Conservation (phyloP, 108 stramenopile species). For the Nitzschia putrida region DNA sequence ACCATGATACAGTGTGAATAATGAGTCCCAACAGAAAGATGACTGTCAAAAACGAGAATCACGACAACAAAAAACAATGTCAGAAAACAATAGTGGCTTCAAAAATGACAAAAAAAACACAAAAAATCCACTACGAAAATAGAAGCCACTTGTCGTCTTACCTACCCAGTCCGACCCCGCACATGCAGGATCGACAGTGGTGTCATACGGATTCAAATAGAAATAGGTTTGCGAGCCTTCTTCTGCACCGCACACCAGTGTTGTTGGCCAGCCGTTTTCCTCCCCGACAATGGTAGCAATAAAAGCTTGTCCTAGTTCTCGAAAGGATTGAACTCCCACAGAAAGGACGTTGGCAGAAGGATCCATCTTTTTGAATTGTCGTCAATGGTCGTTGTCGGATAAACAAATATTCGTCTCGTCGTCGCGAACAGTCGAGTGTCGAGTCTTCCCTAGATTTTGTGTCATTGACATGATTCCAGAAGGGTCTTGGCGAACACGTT, state of each 20-base stretch:
- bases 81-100: too few relatives aligned
- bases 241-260: constrained; percentile 5
- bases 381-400: too few relatives aligned
- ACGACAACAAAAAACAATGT: neutral
- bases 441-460: too few relatives aligned
- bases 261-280: neutral
- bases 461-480: too few relatives aligned
- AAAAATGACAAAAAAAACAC: too few relatives aligned
- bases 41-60: too few relatives aligned
- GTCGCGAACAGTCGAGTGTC: too few relatives aligned
- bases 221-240: constrained; percentile 5
- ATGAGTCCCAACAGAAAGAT: constrained; percentile 1
- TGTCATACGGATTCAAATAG: constrained; percentile 23
- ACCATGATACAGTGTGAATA: constrained; percentile 21
- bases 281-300: constrained; percentile 7
- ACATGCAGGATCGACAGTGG: constrained; percentile 10
- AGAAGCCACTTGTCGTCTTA: neutral
- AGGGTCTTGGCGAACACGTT: too few relatives aligned
- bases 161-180: constrained; percentile 27
- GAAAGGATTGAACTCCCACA: constrained; percentile 8
- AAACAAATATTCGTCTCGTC: too few relatives aligned
- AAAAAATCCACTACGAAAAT: neutral
- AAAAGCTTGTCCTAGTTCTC: constrained; percentile 4
- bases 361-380: neutral
- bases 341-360: neutral